Evolutionary conservation across 495 filamentous ascomycete genomes (phyloP).

Genomic region (Penicillium salamii): DNA sequence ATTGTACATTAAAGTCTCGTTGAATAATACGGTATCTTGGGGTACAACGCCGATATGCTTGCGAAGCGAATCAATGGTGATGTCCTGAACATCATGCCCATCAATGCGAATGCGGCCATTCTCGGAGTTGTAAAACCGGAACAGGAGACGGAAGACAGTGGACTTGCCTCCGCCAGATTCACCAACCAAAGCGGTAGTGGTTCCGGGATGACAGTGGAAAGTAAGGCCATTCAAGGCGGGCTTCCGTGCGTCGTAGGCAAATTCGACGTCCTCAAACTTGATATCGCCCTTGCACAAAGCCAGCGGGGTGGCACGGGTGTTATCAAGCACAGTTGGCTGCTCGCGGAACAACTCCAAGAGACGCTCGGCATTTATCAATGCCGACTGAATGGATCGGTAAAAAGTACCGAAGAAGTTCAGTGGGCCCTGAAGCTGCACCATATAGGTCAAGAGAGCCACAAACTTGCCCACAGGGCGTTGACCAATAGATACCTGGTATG

Average conservation of each 20-base stretch:
- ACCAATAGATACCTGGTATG: slow-evolving; percentile 79
- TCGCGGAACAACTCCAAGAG: slow-evolving; percentile 95
- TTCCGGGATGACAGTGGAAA: slow-evolving; percentile 82
- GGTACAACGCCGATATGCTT: slow-evolving; percentile 91
- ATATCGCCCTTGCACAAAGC: slow-evolving; percentile 73
- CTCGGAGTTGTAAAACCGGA: slow-evolving; percentile 86
- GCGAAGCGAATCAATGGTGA: slow-evolving; percentile 92
- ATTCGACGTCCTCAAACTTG: slow-evolving; percentile 80
- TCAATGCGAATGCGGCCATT: slow-evolving; percentile 80
- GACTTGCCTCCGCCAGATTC: slow-evolving; percentile 97
- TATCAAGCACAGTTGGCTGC: slow-evolving; percentile 84
- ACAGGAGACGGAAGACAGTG: slow-evolving; percentile 92
- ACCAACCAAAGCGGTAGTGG: slow-evolving; percentile 91
- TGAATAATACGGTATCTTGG: slow-evolving; percentile 95
- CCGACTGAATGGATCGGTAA: slow-evolving; percentile 91
- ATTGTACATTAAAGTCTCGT: slow-evolving; percentile 97
- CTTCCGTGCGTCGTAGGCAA: slow-evolving; percentile 85
- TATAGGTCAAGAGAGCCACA: slow-evolving; percentile 79
- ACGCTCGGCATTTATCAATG: slow-evolving; percentile 94
- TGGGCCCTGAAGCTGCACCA: slow-evolving; percentile 87
- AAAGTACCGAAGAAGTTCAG: slow-evolving; percentile 98
- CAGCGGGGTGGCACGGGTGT: slow-evolving; percentile 52
- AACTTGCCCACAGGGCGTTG: slow-evolving; percentile 74
- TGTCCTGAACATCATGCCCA: slow-evolving; percentile 74
- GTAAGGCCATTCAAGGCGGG: slow-evolving; percentile 78